Base-by-base conservation (phyloP, 192 early-diverging fungal species). In the Phlyctochytrium bullatum region DNA sequence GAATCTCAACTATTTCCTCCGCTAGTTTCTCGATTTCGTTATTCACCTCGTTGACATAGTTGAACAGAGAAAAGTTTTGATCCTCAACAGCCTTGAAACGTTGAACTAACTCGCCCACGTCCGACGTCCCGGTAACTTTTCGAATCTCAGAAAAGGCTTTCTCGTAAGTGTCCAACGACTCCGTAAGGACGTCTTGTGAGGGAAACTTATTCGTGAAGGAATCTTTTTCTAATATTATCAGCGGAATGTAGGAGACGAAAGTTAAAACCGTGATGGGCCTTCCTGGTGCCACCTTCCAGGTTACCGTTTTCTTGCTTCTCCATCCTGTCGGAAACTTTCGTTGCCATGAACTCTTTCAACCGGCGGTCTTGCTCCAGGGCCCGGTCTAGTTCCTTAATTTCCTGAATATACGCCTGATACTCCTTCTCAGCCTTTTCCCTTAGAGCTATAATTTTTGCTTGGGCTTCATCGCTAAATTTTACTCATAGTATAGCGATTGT, bases 41-140 rank as follows among this genome's bases (percentile, higher is more conserved):
- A 67, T 85, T 84, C 57, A 86, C 69, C 67, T 85, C 83, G 66
- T 85, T 87, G 64, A 87, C 85, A 71, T 87, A 85, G 72, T 87
- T 87, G 73, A 87, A 87, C 64, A 87, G 78, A 20, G 79, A 82
- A 73, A 87, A 87, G 75, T 83, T 85, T 57, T 85, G 74, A 64
- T 87, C 85, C 66, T 87, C 85, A 2, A 87, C 73, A 10, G 79
- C 78, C 53, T 78, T 83, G 73, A 87, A 86, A 12, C 81, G 69
- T 50, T 74, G 56, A 10, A 87, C 81, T 12, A 87, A 75, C 47
- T 85, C 85, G 32, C 74, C 73, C 17, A 87, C 78, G 57, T 76
- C 74, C 0, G 74, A 73, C 12, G 76, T 75, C 16, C 83, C 85
- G 3, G 85, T 85, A n/a, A 80, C 83, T 35, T 78, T 74, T 28